A percentile compares a stretch with the other conserved stretches of the same genome.
phyloP scores from a whole-genome alignment of 2,329 filamentous ascomycete species.

The Apiospora malaysiana region DNA sequence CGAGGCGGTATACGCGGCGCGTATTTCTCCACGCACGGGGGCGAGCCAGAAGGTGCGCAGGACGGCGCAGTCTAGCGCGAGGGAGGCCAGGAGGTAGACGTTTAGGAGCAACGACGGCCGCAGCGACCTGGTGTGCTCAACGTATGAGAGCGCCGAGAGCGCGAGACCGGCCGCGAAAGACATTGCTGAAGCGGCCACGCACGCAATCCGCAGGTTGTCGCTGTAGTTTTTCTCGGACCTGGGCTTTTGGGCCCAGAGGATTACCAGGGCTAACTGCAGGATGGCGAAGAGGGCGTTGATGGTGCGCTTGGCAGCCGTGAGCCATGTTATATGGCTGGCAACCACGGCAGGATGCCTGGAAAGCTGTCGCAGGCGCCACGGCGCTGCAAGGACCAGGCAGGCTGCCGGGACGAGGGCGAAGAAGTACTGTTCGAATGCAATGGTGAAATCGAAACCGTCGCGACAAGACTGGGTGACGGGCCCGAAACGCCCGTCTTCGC shows the following conservation, averaged over 20 bases:
- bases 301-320: neutral
- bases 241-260: neutral
- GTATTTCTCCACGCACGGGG: too few species aligned
- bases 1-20: neutral
- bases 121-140: slow-evolving; percentile 32
- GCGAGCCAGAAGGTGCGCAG: slow-evolving; percentile 50
- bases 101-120: slow-evolving; percentile 52
- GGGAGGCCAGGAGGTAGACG: slow-evolving; percentile 47
- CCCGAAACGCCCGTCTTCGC: too few species aligned
- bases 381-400: neutral
- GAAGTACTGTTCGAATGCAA: neutral
- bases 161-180: neutral
- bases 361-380: neutral
- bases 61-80: slow-evolving; percentile 51
- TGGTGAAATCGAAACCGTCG: neutral
- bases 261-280: neutral
- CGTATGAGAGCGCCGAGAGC: slow-evolving; percentile 26
- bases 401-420: neutral
- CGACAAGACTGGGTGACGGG: neutral
- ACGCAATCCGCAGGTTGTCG: neutral
- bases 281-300: neutral
- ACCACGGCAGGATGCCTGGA: neutral
- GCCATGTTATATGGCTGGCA: neutral
- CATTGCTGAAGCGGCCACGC: neutral
- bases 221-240: neutral